A percentile compares a stretch with the other conserved stretches of the same genome.
Conservation (phyloP, 495 filamentous ascomycete genomes). For the Neurospora africana region DNA sequence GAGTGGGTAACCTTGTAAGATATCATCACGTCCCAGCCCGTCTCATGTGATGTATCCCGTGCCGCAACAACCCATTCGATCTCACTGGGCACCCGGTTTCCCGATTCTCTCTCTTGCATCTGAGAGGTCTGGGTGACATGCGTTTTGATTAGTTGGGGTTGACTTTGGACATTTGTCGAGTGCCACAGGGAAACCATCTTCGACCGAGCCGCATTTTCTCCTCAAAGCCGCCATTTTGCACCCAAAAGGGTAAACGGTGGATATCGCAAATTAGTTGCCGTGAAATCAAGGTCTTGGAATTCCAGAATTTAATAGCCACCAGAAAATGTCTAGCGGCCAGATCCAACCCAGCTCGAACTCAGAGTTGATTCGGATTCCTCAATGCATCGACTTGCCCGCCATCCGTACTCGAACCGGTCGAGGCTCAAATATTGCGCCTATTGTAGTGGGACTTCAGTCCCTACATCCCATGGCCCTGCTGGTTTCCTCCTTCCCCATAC, state of each 20-base stretch:
- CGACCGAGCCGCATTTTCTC: not conserved
- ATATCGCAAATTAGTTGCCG: not conserved
- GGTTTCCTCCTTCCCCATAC: constrained; percentile 28
- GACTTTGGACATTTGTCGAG: not conserved
- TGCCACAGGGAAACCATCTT: not conserved
- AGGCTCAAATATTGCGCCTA: not conserved
- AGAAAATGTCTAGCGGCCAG: not conserved
- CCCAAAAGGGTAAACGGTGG: not conserved
- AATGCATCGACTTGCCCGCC: not conserved
- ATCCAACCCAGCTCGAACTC: not conserved
- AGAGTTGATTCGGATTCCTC: not conserved
- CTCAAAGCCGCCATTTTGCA: no score
- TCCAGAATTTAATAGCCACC: not conserved
- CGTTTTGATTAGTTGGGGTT: not conserved
- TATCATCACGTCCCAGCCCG: not conserved
- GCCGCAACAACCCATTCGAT: not conserved
- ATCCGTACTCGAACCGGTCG: not conserved
- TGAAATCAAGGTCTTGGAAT: not conserved
- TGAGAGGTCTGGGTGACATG: not conserved
- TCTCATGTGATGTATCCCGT: not conserved
- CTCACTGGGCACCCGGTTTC: not conserved
- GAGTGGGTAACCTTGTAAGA: not conserved
- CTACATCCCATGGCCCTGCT: constrained; percentile 6
- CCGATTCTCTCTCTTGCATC: not conserved
- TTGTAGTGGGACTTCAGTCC: not conserved